phyloP scores from a whole-genome alignment of 1,284 basidiomycete species.

The Pascua guehoae region DNA sequence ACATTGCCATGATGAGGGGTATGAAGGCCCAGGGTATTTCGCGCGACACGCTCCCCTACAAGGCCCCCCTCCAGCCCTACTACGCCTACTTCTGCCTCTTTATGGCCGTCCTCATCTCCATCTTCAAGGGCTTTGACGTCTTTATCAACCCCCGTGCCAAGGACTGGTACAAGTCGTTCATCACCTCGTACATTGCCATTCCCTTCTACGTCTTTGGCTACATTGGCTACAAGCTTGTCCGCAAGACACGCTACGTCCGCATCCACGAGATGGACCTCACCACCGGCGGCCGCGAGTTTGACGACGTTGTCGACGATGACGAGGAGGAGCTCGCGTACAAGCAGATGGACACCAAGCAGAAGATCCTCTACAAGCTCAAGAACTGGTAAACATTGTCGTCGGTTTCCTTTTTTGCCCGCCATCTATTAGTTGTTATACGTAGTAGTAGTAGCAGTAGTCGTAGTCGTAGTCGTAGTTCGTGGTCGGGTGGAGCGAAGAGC shows the following conservation, averaged over 20 bases:
- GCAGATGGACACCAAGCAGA: conserved; percentile 34
- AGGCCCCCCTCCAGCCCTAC: conserved; percentile 40
- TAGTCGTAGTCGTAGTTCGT: no score
- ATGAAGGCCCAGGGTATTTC: conserved; percentile 60
- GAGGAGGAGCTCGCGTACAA: conserved; percentile 30
- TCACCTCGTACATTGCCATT: conserved; percentile 54
- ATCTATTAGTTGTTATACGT: no score
- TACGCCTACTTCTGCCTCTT: conserved; percentile 56
- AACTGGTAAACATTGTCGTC: conserved; percentile 32
- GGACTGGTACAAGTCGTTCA: conserved; percentile 57
- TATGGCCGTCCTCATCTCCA: conserved; percentile 58
- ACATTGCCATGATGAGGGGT: conserved; percentile 69
- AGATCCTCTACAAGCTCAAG: conserved; percentile 37
- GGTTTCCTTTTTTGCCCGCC: no score
- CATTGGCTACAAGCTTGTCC: conserved; percentile 59
- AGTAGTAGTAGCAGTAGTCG: no score
- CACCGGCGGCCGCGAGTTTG: conserved; percentile 62
- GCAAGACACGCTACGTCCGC: conserved; percentile 57
- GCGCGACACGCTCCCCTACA: conserved; percentile 58
- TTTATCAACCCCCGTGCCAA: conserved; percentile 38
- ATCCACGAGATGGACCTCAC: conserved; percentile 61
- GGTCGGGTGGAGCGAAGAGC: no score
- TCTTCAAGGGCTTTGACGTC: conserved; percentile 68
- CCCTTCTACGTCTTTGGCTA: conserved; percentile 58
- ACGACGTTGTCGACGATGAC: conserved; percentile 58